Base-by-base conservation (phyloP, 2,329 filamentous ascomycete species). In the Chaetothyriales sp. region DNA sequence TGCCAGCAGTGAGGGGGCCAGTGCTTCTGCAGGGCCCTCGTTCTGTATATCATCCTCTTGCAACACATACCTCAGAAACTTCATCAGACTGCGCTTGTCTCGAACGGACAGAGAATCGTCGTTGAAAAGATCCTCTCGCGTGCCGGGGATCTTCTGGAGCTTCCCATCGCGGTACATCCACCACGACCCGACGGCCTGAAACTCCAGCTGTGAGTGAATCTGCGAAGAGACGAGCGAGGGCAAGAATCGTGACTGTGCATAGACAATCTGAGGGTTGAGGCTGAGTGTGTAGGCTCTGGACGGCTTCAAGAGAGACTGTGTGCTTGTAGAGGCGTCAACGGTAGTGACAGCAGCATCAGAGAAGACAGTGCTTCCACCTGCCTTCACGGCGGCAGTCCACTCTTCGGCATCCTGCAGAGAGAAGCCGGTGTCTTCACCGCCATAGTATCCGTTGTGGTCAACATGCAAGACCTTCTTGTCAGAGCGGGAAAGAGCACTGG, bases 161-260 rank as follows among this genome's bases (percentile, higher is more conserved):
- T 59, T 60, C 22, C 57, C 59, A 10, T 58, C 48, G 42, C 59
- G 59, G 62, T 81, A 82, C 50, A 95, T 79, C 76, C 84, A 95
- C 79, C 90, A 96, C 51, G 85, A 90, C 22, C 90, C 90, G 22
- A 96, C 86, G 25, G 90, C 87, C 55, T 92, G 78, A 60, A 96
- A 96, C 64, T 96, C 90, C 46, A 98, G 77, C 68, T 95, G 89
- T 19, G 83, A 79, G 62, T 90, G 90, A 10, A 88, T 84, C 59
- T 82, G 84, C 5, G 90, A 95, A 1, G 88, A 87, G n/a, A 96
- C 86, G 15, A 96, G 78, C 60, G 81, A 77, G 7, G 80, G 78
- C 4, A 96, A 72, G 32, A 96, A 75, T 57, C 78, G 74, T 2
- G 89, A 94, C 49, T 83, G 82, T 8, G 86, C 79, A 66, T 95